These are phyloP conservation scores for Botrytis fabae DNA, from an alignment of 2,329 filamentous ascomycete genomes.

Conservation along the genomic window DNA sequence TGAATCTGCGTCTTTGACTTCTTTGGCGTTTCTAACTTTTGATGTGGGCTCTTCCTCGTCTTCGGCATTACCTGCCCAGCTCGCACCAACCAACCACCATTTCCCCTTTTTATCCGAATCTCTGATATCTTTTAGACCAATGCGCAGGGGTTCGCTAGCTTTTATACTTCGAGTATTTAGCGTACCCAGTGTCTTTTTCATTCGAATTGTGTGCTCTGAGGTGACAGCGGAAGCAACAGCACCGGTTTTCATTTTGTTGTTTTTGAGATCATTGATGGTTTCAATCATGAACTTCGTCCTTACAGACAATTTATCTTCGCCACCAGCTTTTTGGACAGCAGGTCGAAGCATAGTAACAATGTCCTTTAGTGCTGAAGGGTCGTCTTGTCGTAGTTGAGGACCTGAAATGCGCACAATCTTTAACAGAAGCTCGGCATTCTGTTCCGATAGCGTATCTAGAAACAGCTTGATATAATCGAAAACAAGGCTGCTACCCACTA, in stretches of 20 bases:
- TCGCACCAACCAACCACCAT: constrained; percentile 99
- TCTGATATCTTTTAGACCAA: constrained; percentile 78
- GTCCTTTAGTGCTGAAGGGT: constrained; percentile 83
- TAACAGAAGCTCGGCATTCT: constrained; percentile 85
- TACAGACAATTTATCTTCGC: constrained; percentile 72
- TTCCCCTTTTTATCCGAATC: constrained; percentile 85
- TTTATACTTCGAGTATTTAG: constrained; percentile 70
- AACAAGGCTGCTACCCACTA: constrained; percentile 77
- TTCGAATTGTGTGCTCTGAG: constrained; percentile 79
- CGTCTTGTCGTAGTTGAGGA: constrained; percentile 80
- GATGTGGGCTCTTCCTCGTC: constrained; percentile 36
- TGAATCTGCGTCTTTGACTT: constrained; percentile 40
- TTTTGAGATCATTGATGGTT: constrained; percentile 90
- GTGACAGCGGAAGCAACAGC: constrained; percentile 69
- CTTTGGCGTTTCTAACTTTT: neutral
- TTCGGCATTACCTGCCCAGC: constrained; percentile 60
- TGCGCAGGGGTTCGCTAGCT: constrained; percentile 76
- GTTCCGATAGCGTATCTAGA: constrained; percentile 71
- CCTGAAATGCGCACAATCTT: constrained; percentile 82
- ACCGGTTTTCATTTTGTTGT: constrained; percentile 82
- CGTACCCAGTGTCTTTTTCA: constrained; percentile 84
- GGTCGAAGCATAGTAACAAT: constrained; percentile 79
- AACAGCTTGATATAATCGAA: constrained; percentile 89
- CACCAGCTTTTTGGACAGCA: constrained; percentile 66
- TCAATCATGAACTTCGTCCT: constrained; percentile 98